A percentile compares a stretch with the other conserved stretches of the same genome.
Conservation (phyloP, 495 filamentous ascomycete species). For the Aspergillus bridgeri region DNA sequence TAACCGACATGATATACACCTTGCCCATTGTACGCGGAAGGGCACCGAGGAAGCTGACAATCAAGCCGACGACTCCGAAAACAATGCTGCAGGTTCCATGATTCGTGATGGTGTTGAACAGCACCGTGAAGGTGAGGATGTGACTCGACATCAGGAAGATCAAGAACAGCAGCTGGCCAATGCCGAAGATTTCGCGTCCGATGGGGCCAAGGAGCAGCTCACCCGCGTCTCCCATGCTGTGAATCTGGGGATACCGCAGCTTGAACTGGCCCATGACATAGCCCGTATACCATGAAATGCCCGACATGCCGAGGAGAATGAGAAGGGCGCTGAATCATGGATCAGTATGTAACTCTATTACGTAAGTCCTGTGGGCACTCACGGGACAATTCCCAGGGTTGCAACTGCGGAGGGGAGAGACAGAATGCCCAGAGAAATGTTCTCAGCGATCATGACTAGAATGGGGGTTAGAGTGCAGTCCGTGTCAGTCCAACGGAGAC, state of each 20-base stretch:
- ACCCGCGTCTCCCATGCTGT: conserved; percentile 70
- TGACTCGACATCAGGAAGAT: conserved; percentile 77
- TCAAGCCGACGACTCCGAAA: conserved; percentile 63
- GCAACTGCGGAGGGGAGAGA: conserved; percentile 63
- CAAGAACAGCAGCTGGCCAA: conserved; percentile 63
- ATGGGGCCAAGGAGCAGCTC: conserved; percentile 58
- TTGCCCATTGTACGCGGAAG: conserved; percentile 64
- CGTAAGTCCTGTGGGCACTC: conserved; percentile 1
- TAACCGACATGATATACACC: conserved; percentile 61
- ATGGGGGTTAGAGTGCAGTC: background rate
- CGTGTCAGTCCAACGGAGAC: background rate
- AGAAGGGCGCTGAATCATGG: background rate
- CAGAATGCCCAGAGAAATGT: conserved; percentile 66
- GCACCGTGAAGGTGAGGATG: conserved; percentile 71
- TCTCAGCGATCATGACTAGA: conserved; percentile 63
- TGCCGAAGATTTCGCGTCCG: conserved; percentile 62
- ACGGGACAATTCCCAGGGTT: conserved; percentile 58
- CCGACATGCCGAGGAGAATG: conserved; percentile 47
- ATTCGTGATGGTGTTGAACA: conserved; percentile 64
- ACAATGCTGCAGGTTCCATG: conserved; percentile 67
- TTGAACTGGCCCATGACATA: conserved; percentile 79
- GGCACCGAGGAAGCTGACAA: conserved; percentile 60
- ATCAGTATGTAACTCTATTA: background rate
- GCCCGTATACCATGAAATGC: conserved; percentile 72
- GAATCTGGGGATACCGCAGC: conserved; percentile 62